These are phyloP conservation scores for Massariosphaeria phaeospora DNA, from an alignment of 495 filamentous ascomycete genomes.

Conservation along the genomic window DNA sequence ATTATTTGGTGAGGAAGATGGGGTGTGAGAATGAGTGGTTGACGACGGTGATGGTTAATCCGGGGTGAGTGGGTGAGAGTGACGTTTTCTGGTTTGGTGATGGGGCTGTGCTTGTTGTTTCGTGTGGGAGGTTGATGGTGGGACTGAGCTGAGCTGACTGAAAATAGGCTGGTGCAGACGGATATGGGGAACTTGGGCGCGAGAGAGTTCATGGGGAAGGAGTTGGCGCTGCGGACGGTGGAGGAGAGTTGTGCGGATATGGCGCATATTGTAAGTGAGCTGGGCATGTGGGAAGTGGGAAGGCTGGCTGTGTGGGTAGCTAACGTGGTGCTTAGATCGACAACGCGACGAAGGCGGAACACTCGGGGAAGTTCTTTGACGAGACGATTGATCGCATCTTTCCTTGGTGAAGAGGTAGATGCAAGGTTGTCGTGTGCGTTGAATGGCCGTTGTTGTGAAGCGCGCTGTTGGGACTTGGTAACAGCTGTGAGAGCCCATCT, in stretches of 20 bases:
- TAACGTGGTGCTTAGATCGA: neutral
- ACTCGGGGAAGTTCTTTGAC: slow-evolving; percentile 14
- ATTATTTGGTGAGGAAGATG: slow-evolving; percentile 4
- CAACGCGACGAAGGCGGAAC: slow-evolving; percentile 7
- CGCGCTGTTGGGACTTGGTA: too few species aligned
- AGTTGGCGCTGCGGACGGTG: neutral
- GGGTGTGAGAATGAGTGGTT: slow-evolving; percentile 18
- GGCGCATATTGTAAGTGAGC: neutral
- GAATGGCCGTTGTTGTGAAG: too few species aligned
- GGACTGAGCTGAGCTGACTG: too few species aligned
- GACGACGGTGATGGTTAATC: slow-evolving; percentile 14
- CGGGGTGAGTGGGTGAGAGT: too few species aligned
- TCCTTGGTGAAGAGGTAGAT: too few species aligned
- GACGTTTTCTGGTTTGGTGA: too few species aligned
- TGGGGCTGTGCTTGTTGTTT: too few species aligned
- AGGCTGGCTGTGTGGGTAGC: neutral
- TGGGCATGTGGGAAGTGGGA: too few species aligned
- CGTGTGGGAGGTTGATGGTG: too few species aligned
- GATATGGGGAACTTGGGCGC: neutral
- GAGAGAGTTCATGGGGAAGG: neutral
- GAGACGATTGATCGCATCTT: slow-evolving; percentile 10
- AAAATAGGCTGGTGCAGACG: neutral
- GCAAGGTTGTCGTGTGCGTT: too few species aligned
- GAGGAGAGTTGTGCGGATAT: neutral
- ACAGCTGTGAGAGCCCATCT: too few species aligned